These are phyloP conservation scores for Coemansia sp. DNA, from an alignment of 192 early-diverging fungal genomes.

Conservation along the genomic window DNA sequence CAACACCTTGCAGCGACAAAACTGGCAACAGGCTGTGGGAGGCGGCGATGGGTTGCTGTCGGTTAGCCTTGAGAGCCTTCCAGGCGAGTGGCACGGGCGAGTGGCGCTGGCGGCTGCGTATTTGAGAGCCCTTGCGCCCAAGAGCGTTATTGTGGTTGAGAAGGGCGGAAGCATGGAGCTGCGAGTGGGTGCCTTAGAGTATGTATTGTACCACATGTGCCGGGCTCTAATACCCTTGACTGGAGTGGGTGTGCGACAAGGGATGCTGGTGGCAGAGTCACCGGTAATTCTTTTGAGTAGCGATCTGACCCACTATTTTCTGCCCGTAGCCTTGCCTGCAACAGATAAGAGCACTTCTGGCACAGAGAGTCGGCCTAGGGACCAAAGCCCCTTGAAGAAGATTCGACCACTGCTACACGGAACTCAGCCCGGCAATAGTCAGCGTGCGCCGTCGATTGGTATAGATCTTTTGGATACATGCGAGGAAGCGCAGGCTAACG, in stretches of 20 bases:
- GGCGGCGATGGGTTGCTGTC: background rate
- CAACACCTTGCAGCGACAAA: conserved; percentile 36
- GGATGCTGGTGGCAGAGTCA: conserved; percentile 9
- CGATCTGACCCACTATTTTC: conserved; percentile 37
- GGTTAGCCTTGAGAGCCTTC: conserved; percentile 16
- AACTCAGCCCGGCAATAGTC: conserved; percentile 13
- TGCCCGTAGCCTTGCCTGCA: conserved; percentile 39
- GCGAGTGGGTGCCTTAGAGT: conserved; percentile 27
- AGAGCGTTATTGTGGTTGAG: background rate
- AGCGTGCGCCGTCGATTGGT: conserved; percentile 1
- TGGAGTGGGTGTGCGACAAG: conserved; percentile 1
- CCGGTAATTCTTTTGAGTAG: conserved; percentile 20
- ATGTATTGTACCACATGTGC: conserved; percentile 37
- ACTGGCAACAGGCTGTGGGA: background rate
- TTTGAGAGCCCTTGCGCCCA: background rate
- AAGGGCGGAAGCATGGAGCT: conserved; percentile 9
- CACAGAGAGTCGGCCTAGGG: background rate
- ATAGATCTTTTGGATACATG: conserved; percentile 33
- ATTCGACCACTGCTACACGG: conserved; percentile 31
- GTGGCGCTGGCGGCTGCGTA: background rate
- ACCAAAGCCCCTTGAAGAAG: conserved; percentile 29
- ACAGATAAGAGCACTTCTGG: background rate
- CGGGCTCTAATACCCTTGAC: conserved; percentile 30
- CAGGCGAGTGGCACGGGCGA: conserved; percentile 18
- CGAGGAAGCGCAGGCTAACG: conserved; percentile 22